A percentile compares a stretch with the other conserved stretches of the same genome.
Conservation (phyloP, 164 flowering plant species). For the Vitis vinifera region DNA sequence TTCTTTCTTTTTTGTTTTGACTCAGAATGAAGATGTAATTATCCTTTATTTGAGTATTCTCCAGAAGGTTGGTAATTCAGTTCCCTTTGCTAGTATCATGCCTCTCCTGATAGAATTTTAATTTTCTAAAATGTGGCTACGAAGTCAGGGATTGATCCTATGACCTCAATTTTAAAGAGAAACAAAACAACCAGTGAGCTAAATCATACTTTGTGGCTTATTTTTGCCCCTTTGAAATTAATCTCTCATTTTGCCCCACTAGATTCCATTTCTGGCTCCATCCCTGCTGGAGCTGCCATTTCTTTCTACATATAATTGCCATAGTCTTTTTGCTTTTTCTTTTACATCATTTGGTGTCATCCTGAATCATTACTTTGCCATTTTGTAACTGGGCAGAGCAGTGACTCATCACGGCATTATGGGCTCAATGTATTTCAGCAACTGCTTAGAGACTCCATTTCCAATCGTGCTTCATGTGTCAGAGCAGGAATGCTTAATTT, state of each 20-base stretch:
- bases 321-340: neutral
- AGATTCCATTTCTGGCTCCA: too few species aligned
- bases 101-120: neutral
- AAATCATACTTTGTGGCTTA: too few species aligned
- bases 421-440: constrained; percentile 85
- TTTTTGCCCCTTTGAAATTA: too few species aligned
- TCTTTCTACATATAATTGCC: neutral
- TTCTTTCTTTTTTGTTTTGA: constrained; percentile 15
- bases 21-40: constrained; percentile 95
- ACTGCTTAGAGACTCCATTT: constrained; percentile 77
- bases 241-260: neutral
- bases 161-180: too few species aligned
- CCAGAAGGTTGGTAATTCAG: constrained; percentile 70
- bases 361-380: constrained; percentile 24
- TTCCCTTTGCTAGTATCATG: neutral
- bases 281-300: neutral
- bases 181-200: too few species aligned
- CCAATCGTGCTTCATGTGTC: constrained; percentile 87
- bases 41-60: constrained; percentile 79
- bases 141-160: too few species aligned
- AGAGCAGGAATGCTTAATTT: constrained; percentile 94
- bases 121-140: neutral
- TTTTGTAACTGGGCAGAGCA: constrained; percentile 88
- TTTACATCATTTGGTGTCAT: neutral
- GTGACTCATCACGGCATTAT: constrained; percentile 62